Evolutionary conservation across 169 alveolate genomes (phyloP).

Genomic region (Miamiensis avidus): DNA sequence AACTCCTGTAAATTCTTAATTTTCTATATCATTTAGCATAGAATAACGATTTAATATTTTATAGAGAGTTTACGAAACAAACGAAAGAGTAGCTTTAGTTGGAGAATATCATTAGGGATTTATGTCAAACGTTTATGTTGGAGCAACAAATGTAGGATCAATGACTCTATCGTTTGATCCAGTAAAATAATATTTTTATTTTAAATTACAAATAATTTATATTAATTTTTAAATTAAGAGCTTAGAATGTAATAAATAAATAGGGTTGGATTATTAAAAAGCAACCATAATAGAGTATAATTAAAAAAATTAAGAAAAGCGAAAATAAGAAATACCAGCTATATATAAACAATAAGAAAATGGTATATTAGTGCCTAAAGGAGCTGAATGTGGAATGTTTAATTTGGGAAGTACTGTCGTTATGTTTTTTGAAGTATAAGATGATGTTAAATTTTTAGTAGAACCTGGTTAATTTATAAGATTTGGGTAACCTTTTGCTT

Average conservation of each 20-base stretch:
- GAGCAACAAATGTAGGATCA: slow-evolving; percentile 90
- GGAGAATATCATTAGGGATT: slow-evolving; percentile 87
- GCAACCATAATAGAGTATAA: slow-evolving; percentile 26
- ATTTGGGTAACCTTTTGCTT: slow-evolving; percentile 51
- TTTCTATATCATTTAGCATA: too few relatives aligned
- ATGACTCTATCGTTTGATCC: slow-evolving; percentile 72
- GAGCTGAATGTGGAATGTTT: slow-evolving; percentile 89
- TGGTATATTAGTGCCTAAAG: slow-evolving; percentile 56
- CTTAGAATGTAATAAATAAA: slow-evolving; percentile 24
- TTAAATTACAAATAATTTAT: background rate
- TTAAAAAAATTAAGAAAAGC: slow-evolving; percentile 29
- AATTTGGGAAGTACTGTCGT: slow-evolving; percentile 88
- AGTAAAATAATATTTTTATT: slow-evolving; percentile 54
- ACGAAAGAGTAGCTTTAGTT: slow-evolving; percentile 88
- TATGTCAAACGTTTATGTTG: slow-evolving; percentile 83
- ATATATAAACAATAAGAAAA: slow-evolving; percentile 41
- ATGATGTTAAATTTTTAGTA: slow-evolving; percentile 63
- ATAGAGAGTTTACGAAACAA: slow-evolving; percentile 80
- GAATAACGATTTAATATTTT: too few relatives aligned
- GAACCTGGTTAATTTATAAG: slow-evolving; percentile 64
- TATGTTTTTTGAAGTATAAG: slow-evolving; percentile 84
- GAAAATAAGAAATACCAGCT: background rate
- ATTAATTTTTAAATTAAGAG: background rate
- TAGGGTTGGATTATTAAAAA: slow-evolving; percentile 48
- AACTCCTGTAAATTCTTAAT: slow-evolving; percentile 6